Percentiles rank a stretch among this genome's conserved stretches.
These are phyloP conservation scores for Botrytis sinoallii DNA, from an alignment of 2,329 filamentous ascomycete species.

Conservation along the genomic window DNA sequence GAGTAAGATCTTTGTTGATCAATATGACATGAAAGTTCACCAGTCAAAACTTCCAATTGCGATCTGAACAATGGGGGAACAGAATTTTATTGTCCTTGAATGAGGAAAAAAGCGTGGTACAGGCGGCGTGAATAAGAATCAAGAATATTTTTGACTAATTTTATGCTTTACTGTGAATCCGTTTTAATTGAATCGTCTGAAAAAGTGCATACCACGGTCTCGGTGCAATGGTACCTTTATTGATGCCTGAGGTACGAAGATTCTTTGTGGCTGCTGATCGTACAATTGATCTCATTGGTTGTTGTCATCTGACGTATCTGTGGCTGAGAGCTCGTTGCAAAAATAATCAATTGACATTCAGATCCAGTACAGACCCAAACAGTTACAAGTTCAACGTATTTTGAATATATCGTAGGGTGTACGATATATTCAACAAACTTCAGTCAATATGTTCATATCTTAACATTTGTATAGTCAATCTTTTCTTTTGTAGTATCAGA, in stretches of 20 bases:
- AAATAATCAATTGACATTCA: not conserved
- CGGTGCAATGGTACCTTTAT: not conserved
- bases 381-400: not conserved
- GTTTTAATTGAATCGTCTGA: not conserved
- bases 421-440: not conserved
- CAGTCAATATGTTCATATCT: conserved; percentile 1
- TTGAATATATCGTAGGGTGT: not conserved
- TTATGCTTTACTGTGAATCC: not conserved
- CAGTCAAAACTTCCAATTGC: not conserved
- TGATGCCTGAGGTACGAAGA: not conserved
- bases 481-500: not conserved
- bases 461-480: not conserved
- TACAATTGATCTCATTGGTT: not conserved
- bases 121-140: not conserved
- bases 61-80: not conserved
- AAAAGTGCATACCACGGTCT: not conserved
- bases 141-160: not conserved
- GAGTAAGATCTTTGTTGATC: conserved; percentile 29
- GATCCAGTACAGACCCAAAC: not conserved
- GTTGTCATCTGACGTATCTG: not conserved
- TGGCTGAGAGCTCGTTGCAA: not conserved
- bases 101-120: not conserved
- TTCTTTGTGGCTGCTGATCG: not conserved
- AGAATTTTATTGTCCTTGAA: not conserved
- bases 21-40: conserved; percentile 24